These are phyloP conservation scores for Metschnikowia aberdeeniae DNA, from an alignment of 805 yeast genomes.

Conservation along the genomic window DNA sequence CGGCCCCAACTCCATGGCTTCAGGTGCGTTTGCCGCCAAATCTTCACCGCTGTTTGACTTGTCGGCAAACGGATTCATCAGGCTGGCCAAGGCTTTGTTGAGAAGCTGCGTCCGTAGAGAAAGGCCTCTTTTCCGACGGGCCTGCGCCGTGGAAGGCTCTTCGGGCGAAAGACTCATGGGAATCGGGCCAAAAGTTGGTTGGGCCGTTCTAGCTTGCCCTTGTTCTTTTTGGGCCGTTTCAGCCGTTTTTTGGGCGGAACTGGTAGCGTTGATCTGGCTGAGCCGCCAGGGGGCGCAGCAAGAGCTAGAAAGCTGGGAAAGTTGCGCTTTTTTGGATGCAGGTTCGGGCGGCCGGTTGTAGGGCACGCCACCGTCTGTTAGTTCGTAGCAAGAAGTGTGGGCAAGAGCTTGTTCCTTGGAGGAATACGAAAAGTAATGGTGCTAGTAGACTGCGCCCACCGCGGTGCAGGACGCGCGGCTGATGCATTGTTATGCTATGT, in stretches of 20 bases:
- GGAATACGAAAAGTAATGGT: not conserved
- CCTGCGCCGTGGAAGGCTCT: slow-evolving; percentile 14
- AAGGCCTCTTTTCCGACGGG: slow-evolving; percentile 55
- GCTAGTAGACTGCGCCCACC: slow-evolving; percentile 3
- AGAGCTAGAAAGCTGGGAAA: too few species aligned
- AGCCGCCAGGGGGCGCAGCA: too few species aligned
- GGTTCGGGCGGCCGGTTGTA: not conserved
- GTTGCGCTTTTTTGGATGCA: not conserved
- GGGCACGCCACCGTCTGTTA: not conserved
- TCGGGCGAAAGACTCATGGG: slow-evolving; percentile 2
- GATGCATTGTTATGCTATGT: slow-evolving; percentile 1
- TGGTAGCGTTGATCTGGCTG: too few species aligned
- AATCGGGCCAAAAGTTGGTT: not conserved
- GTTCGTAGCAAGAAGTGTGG: not conserved
- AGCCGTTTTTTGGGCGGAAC: not conserved
- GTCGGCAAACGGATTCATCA: slow-evolving; percentile 22
- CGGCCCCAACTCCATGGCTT: slow-evolving; percentile 7
- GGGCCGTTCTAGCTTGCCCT: not conserved
- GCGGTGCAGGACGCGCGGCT: slow-evolving; percentile 5
- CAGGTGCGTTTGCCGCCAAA: slow-evolving; percentile 7
- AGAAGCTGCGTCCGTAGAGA: slow-evolving; percentile 65
- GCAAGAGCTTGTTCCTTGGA: not conserved
- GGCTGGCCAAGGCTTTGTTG: slow-evolving; percentile 35
- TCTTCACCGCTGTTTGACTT: slow-evolving; percentile 7
- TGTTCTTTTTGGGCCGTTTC: not conserved